phyloP scores from a whole-genome alignment of 2,329 filamentous ascomycete species.

The Microsporum ferrugineum region DNA sequence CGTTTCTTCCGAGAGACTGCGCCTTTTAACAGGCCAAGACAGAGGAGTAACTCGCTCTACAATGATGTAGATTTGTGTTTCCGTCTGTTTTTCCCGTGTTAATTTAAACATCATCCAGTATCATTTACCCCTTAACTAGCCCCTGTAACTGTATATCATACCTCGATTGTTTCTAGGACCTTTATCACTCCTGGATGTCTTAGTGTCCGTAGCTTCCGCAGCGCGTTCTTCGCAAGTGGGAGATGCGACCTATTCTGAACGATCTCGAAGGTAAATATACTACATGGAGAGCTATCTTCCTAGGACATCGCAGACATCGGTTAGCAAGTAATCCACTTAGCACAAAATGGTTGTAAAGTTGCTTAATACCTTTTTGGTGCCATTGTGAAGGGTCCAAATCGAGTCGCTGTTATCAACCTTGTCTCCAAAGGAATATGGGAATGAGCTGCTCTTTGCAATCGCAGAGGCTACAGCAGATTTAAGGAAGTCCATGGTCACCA shows the following conservation, averaged over 20 bases:
- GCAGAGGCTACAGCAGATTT: conserved; percentile 96
- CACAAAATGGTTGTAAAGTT: not conserved
- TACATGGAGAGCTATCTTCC: conserved; percentile 91
- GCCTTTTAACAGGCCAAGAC: conserved; percentile 79
- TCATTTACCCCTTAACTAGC: conserved; percentile 8
- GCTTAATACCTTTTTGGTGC: conserved; percentile 65
- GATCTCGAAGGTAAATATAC: conserved; percentile 93
- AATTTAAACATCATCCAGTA: not conserved
- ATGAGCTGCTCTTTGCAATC: conserved; percentile 86
- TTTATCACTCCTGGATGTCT: conserved; percentile 91
- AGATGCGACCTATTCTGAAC: conserved; percentile 66
- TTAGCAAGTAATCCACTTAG: conserved; percentile 12
- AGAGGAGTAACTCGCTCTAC: conserved; percentile 82
- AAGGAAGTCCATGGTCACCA: conserved; percentile 74
- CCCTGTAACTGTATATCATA: conserved; percentile 29
- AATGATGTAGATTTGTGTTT: conserved; percentile 89
- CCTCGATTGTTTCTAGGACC: conserved; percentile 88
- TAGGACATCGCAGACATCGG: conserved; percentile 28
- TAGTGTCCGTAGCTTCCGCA: conserved; percentile 85
- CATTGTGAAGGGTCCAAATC: conserved; percentile 94
- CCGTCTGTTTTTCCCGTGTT: conserved; percentile 50
- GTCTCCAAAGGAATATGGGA: conserved; percentile 88
- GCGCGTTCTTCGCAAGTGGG: conserved; percentile 80
- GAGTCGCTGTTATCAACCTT: conserved; percentile 84
- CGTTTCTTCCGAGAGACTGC: conserved; percentile 79